phyloP scores from a whole-genome alignment of 805 yeast species.

The Wickerhamiella occidentalis region DNA sequence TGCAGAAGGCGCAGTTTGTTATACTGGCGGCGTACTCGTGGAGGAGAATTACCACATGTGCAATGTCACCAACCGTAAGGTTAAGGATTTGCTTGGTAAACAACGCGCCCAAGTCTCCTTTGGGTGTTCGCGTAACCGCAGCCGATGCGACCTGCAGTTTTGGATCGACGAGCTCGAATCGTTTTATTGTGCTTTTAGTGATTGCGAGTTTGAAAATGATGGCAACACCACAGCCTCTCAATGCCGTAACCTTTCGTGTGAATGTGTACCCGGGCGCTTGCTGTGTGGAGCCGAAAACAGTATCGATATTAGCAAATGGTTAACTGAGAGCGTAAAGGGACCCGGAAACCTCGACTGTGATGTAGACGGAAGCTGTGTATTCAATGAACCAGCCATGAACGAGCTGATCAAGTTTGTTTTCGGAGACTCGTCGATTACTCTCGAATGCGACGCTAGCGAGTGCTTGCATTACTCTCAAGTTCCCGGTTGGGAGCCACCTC shows the following conservation, averaged over 20 bases:
- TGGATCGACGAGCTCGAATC: slow-evolving; percentile 90
- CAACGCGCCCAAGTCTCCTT: slow-evolving; percentile 85
- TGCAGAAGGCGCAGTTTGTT: slow-evolving; percentile 71
- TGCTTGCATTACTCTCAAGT: slow-evolving; percentile 86
- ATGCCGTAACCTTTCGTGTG: slow-evolving; percentile 70
- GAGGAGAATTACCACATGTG: slow-evolving; percentile 80
- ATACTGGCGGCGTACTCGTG: slow-evolving; percentile 70
- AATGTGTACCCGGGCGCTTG: slow-evolving; percentile 85
- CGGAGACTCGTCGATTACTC: slow-evolving; percentile 85
- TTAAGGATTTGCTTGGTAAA: slow-evolving; percentile 66
- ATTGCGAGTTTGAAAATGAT: slow-evolving; percentile 54
- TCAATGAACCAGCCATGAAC: slow-evolving; percentile 94
- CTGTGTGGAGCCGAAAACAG: slow-evolving; percentile 91
- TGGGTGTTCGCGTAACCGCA: slow-evolving; percentile 60
- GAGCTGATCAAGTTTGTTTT: slow-evolving; percentile 79
- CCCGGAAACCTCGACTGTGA: slow-evolving; percentile 90
- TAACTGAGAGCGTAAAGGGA: slow-evolving; percentile 78
- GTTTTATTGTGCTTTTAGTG: slow-evolving; percentile 70
- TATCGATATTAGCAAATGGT: slow-evolving; percentile 84
- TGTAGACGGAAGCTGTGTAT: slow-evolving; percentile 48
- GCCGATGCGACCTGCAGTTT: slow-evolving; percentile 76
- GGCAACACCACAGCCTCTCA: slow-evolving; percentile 61
- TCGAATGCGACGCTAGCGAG: slow-evolving; percentile 75
- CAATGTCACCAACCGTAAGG: slow-evolving; percentile 80
- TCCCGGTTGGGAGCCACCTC: slow-evolving; percentile 77